phyloP scores from a whole-genome alignment of 192 early-diverging fungal genomes.

The Mortierella alpina region DNA sequence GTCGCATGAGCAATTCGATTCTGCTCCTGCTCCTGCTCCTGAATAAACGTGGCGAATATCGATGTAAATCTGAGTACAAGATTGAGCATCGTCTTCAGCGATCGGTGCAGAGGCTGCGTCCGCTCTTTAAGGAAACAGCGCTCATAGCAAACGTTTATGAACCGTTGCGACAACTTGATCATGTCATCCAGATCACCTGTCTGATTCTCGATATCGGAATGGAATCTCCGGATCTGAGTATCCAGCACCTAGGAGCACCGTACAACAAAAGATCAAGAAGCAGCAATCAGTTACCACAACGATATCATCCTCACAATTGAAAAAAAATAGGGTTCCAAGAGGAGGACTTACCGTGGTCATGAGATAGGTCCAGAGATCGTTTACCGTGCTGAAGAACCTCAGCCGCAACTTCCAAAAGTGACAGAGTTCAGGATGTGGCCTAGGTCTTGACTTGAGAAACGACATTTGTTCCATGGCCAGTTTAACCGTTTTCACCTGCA shows the following conservation, averaged over 20 bases:
- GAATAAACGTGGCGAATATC: slow-evolving; percentile 25
- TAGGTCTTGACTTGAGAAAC: slow-evolving; percentile 33
- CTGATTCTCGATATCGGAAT: slow-evolving; percentile 20
- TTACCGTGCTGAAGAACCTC: slow-evolving; percentile 25
- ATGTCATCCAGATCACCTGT: slow-evolving; percentile 41
- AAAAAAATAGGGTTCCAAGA: too few relatives aligned
- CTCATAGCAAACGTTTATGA: slow-evolving; percentile 38
- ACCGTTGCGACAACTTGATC: slow-evolving; percentile 16
- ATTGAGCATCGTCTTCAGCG: slow-evolving; percentile 33
- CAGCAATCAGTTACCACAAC: neutral
- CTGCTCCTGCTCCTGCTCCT: slow-evolving; percentile 9
- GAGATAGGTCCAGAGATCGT: slow-evolving; percentile 51
- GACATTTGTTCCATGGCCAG: slow-evolving; percentile 20
- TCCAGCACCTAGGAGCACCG: neutral
- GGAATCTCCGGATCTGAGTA: slow-evolving; percentile 36
- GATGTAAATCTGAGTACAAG: slow-evolving; percentile 34
- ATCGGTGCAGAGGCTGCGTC: slow-evolving; percentile 30
- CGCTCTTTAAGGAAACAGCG: slow-evolving; percentile 45
- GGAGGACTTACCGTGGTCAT: slow-evolving; percentile 38
- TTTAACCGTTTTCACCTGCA: slow-evolving; percentile 41
- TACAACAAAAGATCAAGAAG: neutral
- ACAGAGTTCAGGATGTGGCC: neutral
- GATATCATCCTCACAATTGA: too few relatives aligned
- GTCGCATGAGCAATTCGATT: neutral
- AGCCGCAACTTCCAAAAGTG: slow-evolving; percentile 36